These are phyloP conservation scores for Pseudozyma sp. DNA, from an alignment of 1,284 basidiomycete genomes.

Conservation along the genomic window DNA sequence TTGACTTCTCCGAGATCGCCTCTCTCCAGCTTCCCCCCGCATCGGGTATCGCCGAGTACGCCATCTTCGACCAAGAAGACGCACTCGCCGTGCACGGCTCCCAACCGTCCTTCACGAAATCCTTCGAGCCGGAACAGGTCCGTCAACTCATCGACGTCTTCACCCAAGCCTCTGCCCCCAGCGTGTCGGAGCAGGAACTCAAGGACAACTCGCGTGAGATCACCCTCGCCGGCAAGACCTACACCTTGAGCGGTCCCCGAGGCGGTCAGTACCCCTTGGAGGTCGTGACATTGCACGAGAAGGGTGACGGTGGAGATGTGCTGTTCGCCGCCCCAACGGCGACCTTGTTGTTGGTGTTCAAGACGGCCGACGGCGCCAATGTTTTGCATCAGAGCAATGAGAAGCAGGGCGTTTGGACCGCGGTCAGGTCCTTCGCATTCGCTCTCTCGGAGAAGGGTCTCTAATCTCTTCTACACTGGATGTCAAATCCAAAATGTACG, in stretches of 20 bases:
- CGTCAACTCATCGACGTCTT: slow-evolving; percentile 41
- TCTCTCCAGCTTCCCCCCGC: slow-evolving; percentile 32
- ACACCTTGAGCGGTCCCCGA: slow-evolving; percentile 31
- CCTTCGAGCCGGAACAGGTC: slow-evolving; percentile 14
- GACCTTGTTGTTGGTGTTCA: slow-evolving; percentile 38
- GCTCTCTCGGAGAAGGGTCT: slow-evolving; percentile 44
- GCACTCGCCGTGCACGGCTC: slow-evolving; percentile 29
- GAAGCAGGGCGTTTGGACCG: slow-evolving; percentile 44
- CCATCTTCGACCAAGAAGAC: slow-evolving; percentile 40
- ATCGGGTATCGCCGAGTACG: slow-evolving; percentile 38
- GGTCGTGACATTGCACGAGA: slow-evolving; percentile 33
- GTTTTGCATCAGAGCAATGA: slow-evolving; percentile 27
- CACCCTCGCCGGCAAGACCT: slow-evolving; percentile 18
- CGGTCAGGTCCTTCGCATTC: slow-evolving; percentile 31
- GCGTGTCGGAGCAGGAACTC: slow-evolving; percentile 19
- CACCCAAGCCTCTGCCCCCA: slow-evolving; percentile 28
- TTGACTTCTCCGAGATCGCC: slow-evolving; percentile 40
- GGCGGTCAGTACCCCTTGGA: slow-evolving; percentile 41
- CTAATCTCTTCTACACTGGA: slow-evolving; percentile 1
- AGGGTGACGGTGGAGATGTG: slow-evolving; percentile 16
- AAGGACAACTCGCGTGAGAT: slow-evolving; percentile 13
- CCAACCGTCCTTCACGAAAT: slow-evolving; percentile 27
- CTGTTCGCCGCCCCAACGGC: slow-evolving; percentile 38
- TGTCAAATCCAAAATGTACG: neutral
- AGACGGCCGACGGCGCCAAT: slow-evolving; percentile 32